Evolutionary conservation across 1,139 yeast species (phyloP), one percentile per base, ranked within the genome.

Genomic region (Zhuliangozyma parablackwelliae): DNA sequence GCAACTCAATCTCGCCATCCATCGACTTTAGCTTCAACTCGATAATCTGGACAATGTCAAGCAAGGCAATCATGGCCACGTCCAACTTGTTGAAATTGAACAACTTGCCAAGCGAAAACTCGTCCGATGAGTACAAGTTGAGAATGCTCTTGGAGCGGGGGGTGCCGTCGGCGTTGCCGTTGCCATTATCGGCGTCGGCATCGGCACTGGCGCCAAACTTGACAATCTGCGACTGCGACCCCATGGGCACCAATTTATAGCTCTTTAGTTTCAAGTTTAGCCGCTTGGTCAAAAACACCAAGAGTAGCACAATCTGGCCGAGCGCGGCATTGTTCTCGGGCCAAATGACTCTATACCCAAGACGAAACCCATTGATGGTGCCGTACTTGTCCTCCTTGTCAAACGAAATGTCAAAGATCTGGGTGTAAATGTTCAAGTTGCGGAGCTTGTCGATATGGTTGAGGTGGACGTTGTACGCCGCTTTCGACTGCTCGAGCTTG

Each of bases 271-370:
- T 68, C 24, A 85, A 59, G 12, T 76, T 68, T 29, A 89, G 65
- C 40, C 83, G 66, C 23, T 75, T 69, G 3, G 76, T 62, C 5
- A 90, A 69, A 5, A 94, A 86, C 0, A 82, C 72, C 30, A 90
- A 57, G 20, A 90, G 59, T 13, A 89, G 58, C 4, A 87, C 75
- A 2, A 90, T 65, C 50, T 90, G 96, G 0, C 98, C 98, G 56
- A 92, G 64, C 0, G 96, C 97, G 1, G 95, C 94, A 54, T 90
- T 92, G 30, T 89, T 80, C 50, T 92, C 98, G 35, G 87, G 79
- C 95, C 96, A 89, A 3, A 94, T 85, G 0, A 90, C 78, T 37
- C 66, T 73, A 41, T 69, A 63, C 1, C 97, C 98, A 10, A 92
- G 57, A 39, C 96, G 63, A 32, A 87, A 69, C 0, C 92, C 95